Evolutionary conservation across 1,139 yeast genomes (phyloP).

Genomic region (Saccharomyces hybrid): DNA sequence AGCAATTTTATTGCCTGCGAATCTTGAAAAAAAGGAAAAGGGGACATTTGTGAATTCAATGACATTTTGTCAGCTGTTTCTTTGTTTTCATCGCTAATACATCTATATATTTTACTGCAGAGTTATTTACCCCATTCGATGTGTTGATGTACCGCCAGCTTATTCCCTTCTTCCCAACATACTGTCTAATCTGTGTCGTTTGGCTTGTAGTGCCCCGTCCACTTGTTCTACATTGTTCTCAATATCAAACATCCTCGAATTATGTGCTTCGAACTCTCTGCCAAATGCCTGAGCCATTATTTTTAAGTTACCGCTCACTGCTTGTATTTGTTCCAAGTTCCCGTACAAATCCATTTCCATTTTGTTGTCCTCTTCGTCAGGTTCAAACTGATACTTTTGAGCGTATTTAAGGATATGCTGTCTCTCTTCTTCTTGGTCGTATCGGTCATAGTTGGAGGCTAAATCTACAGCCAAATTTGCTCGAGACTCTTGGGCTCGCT

Average conservation of each 20-base stretch:
- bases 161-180: background rate
- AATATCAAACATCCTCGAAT: background rate
- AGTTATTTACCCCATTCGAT: background rate
- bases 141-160: background rate
- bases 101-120: too few relatives aligned
- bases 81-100: too few relatives aligned
- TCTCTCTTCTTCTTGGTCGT: background rate
- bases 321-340: background rate
- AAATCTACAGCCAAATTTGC: background rate
- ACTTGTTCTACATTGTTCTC: background rate
- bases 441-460: background rate
- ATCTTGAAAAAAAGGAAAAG: background rate
- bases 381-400: background rate
- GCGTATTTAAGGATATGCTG: background rate
- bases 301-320: background rate
- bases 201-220: background rate
- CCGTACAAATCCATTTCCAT: background rate
- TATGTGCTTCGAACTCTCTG: background rate
- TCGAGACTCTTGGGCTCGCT: background rate
- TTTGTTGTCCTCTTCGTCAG: background rate
- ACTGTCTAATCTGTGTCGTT: background rate
- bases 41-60: background rate
- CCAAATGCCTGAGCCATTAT: slow-evolving; percentile 1
- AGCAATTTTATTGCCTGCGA: background rate
- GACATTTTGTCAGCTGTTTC: background rate